A percentile compares a stretch with the other conserved stretches of the same genome.
phyloP scores from a whole-genome alignment of 495 filamentous ascomycete species.

The Neohortaea acidophila region DNA sequence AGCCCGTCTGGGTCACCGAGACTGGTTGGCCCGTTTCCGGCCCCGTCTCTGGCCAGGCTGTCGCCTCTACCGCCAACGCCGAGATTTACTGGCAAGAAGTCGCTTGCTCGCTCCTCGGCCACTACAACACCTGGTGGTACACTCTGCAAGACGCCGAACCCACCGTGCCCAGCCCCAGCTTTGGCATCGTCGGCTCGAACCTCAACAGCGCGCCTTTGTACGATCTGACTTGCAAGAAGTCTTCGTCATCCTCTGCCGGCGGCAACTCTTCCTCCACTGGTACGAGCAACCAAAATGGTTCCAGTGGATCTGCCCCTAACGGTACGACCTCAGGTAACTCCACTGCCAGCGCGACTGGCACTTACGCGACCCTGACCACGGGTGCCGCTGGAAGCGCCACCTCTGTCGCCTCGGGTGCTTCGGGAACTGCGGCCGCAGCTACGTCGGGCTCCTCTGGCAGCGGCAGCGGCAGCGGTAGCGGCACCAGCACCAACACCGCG shows the following conservation, averaged over 20 bases:
- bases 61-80: constrained; percentile 52
- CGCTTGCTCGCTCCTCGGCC: constrained; percentile 55
- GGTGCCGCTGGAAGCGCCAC: too few species aligned
- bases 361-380: not conserved
- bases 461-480: not conserved
- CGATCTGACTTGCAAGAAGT: constrained; percentile 21
- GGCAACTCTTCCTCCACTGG: not conserved
- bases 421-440: too few species aligned
- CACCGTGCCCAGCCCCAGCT: constrained; percentile 47
- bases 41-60: constrained; percentile 40
- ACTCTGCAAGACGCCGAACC: constrained; percentile 50
- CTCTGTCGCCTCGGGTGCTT: too few species aligned
- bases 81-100: constrained; percentile 66
- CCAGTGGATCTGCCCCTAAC: not conserved
- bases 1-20: constrained; percentile 79
- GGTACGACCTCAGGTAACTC: not conserved
- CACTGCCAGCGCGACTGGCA: not conserved
- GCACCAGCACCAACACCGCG: not conserved
- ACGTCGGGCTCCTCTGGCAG: too few species aligned
- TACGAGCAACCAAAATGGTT: not conserved
- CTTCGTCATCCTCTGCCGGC: not conserved
- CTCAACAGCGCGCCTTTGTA: constrained; percentile 28
- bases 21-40: constrained; percentile 75
- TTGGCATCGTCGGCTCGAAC: constrained; percentile 44
- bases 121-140: constrained; percentile 62